Evolutionary conservation across 306 rosid genomes (phyloP).

Genomic region (Pyrus communis): DNA sequence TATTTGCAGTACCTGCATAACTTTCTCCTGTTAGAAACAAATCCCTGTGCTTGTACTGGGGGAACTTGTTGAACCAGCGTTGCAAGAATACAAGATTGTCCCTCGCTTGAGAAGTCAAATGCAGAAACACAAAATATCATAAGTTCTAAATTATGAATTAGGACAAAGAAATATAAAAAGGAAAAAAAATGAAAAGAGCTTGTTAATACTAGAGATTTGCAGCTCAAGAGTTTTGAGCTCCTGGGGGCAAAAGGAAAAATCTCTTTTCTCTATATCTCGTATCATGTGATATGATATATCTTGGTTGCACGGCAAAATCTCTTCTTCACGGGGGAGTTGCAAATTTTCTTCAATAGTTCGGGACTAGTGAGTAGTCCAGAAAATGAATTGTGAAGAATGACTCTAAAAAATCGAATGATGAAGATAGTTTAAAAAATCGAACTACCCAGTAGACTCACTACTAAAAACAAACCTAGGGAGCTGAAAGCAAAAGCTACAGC

Average conservation of each 20-base stretch:
- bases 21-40: slow-evolving; percentile 68
- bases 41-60: slow-evolving; percentile 46
- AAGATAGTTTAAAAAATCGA: no score
- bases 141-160: not conserved
- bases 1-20: slow-evolving; percentile 51
- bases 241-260: not conserved
- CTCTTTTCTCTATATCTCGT: no score
- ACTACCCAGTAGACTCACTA: no score
- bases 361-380: no score
- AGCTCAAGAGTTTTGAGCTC: not conserved
- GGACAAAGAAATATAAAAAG: not conserved
- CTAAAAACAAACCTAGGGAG: no score
- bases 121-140: not conserved
- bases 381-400: no score
- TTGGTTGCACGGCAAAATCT: no score
- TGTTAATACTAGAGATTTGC: not conserved
- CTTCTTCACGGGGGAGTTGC: no score
- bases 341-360: no score
- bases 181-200: not conserved
- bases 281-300: no score
- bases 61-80: slow-evolving; percentile 63
- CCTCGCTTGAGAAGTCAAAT: slow-evolving; percentile 44
- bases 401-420: no score
- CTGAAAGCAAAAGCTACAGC: no score
- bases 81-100: slow-evolving; percentile 54